Evolutionary conservation across 164 flowering plant genomes (phyloP), one percentile per base, ranked within the genome.

Genomic region (Vitis riparia): DNA sequence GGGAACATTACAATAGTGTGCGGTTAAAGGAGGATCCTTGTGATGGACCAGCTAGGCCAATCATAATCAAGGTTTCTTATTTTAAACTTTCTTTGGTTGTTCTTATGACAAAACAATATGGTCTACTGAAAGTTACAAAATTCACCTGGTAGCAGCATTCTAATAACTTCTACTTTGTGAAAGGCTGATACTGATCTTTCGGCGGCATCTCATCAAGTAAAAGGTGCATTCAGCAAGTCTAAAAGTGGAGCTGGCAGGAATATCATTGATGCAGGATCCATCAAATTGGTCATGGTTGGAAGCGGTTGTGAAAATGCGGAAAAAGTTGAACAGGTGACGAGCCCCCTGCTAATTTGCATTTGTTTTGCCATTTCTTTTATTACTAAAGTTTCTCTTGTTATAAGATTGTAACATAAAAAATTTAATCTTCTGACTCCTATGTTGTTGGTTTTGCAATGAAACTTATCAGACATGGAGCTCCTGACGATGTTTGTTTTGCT

Each of bases 161-260:
- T 85, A 63, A 85, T 81, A 70, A 68, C 29, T 59, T 79, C 59
- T 78, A 76, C 67, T 78, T 72, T 77, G 51, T 84, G 78, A 69
- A 78, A 94, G 98, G 97, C 81, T 73, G 97, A 94, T 87, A 88
- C 85, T 79, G 86, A 85, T 79, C 77, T 91, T 81, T 81, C 94
- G 56, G 83, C 86, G 58, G 68, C 75, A 68, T 76, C 89, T 48
- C 65, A 65, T 69, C 85, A 85, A 82, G 76, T 74, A 61, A 89
- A 85, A 78, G 81, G n/a, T 73, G 63, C 75, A 16, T 60, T 51
- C 37, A 53, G 80, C 71, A 82, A 85, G 65, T 78, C 88, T n/a
- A 79, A 71, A 69, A 73, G 62, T 23, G 62, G 63, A 66, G 51
- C 73, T 69, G 73, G 71, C 44, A 62, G 51, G 44, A 78, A 67